Evolutionary conservation across 2,329 filamentous ascomycete species (phyloP).

Genomic region (Hysterium pulicare): DNA sequence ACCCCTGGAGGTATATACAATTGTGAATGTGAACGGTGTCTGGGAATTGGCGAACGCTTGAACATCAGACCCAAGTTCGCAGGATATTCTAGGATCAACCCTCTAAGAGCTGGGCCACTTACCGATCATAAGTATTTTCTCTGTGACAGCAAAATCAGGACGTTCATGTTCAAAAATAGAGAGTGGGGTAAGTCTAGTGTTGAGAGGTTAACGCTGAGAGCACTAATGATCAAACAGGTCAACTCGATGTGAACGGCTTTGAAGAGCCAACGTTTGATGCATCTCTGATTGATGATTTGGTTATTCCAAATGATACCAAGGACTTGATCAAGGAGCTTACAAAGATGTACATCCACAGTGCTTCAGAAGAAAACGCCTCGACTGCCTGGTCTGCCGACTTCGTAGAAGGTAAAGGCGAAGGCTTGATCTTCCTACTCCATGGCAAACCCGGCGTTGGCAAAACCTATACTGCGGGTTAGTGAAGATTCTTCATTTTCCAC

Average conservation of each 20-base stretch:
- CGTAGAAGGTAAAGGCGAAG: slow-evolving; percentile 17
- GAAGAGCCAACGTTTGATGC: slow-evolving; percentile 21
- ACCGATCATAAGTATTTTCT: too few species aligned
- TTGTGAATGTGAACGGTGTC: too few species aligned
- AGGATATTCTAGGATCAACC: too few species aligned
- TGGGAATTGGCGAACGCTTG: too few species aligned
- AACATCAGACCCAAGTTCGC: too few species aligned
- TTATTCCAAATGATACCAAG: slow-evolving; percentile 24
- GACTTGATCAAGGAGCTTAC: slow-evolving; percentile 25
- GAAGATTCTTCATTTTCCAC: not conserved
- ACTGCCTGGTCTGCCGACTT: slow-evolving; percentile 8
- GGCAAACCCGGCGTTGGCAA: slow-evolving; percentile 22
- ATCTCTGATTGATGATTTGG: slow-evolving; percentile 26
- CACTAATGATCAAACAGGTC: too few species aligned
- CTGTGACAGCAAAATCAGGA: too few species aligned
- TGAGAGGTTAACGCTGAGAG: too few species aligned
- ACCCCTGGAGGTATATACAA: too few species aligned
- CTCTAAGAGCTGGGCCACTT: too few species aligned
- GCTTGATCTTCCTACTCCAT: slow-evolving; percentile 20
- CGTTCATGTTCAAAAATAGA: too few species aligned
- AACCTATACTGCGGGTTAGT: slow-evolving; percentile 18
- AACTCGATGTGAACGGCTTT: slow-evolving; percentile 19
- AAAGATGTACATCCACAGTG: slow-evolving; percentile 18
- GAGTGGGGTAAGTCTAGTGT: too few species aligned
- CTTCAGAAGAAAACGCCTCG: slow-evolving; percentile 9